A percentile compares a stretch with the other conserved stretches of the same genome.
Conservation (phyloP, 148 eudicot genomes). For the Fagopyrum homotropicum region DNA sequence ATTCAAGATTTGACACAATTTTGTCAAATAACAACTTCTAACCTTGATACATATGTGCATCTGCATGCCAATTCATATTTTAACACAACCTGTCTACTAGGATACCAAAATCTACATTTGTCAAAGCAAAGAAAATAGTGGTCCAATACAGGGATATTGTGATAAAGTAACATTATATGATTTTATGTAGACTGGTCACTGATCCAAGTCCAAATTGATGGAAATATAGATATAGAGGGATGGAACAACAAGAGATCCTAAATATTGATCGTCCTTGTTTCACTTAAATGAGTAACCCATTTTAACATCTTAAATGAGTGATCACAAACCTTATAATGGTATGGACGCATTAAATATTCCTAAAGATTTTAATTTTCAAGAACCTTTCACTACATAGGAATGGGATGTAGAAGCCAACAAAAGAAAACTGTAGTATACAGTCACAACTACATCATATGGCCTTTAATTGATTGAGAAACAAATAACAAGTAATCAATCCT, state of each 20-base stretch:
- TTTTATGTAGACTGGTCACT: background rate
- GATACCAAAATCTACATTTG: background rate
- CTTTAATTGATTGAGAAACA: background rate
- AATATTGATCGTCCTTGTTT: conserved; percentile 15
- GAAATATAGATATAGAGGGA: conserved; percentile 9
- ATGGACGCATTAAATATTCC: conserved; percentile 2
- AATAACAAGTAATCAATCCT: background rate
- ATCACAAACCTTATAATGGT: background rate
- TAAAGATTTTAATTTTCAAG: background rate
- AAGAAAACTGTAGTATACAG: background rate
- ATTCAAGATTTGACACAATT: conserved; percentile 1
- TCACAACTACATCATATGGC: background rate
- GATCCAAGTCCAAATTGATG: conserved; percentile 17
- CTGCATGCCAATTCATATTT: background rate
- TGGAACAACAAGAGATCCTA: conserved; percentile 19
- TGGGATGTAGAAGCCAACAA: background rate
- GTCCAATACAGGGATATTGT: background rate
- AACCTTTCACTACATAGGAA: background rate
- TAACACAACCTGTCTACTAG: background rate
- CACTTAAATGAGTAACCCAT: conserved; percentile 9
- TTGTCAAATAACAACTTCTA: background rate
- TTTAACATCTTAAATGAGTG: conserved; percentile 10
- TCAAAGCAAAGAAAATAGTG: conserved; percentile 1
- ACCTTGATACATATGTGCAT: background rate
- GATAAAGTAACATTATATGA: background rate